These are phyloP conservation scores for Didymella segeticola DNA, from an alignment of 2,329 filamentous ascomycete genomes.

Conservation along the genomic window DNA sequence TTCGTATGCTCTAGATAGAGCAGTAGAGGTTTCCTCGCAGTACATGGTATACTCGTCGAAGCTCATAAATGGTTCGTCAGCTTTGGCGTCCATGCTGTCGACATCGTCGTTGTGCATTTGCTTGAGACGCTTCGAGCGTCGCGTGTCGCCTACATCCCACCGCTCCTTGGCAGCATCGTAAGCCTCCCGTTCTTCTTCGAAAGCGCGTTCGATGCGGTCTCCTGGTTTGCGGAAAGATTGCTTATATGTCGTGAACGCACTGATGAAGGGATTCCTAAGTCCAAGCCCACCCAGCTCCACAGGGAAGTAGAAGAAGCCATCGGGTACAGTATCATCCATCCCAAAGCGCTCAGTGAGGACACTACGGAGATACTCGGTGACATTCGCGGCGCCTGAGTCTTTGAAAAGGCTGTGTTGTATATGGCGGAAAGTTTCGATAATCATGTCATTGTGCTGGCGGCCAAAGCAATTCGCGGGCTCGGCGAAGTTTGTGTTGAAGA, in stretches of 20 bases:
- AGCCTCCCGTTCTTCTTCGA: conserved; percentile 36
- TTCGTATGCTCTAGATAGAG: conserved; percentile 47
- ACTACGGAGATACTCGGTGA: conserved; percentile 60
- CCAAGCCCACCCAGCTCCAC: conserved; percentile 56
- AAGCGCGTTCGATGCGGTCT: conserved; percentile 24
- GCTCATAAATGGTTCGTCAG: conserved; percentile 52
- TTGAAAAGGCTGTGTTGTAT: conserved; percentile 62
- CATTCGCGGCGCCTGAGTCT: conserved; percentile 44
- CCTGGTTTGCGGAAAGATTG: conserved; percentile 18
- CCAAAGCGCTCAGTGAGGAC: conserved; percentile 51
- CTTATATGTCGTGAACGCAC: conserved; percentile 49
- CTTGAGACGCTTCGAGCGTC: conserved; percentile 9
- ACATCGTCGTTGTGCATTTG: conserved; percentile 1
- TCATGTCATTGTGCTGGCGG: conserved; percentile 62
- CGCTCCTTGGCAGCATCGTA: conserved; percentile 44
- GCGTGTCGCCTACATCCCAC: conserved; percentile 38
- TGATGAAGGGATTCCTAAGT: conserved; percentile 56
- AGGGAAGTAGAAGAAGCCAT: conserved; percentile 58
- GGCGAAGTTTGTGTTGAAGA: conserved; percentile 66
- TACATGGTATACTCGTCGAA: conserved; percentile 55
- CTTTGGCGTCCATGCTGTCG: conserved; percentile 30
- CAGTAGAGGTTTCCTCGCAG: conserved; percentile 50
- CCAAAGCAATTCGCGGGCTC: conserved; percentile 63
- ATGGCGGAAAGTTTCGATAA: conserved; percentile 58
- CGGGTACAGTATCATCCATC: conserved; percentile 48